A percentile compares a stretch with the other conserved stretches of the same genome.
These are phyloP conservation scores for Pistacia integerrima DNA, from an alignment of 345 rosid genomes.

Conservation along the genomic window DNA sequence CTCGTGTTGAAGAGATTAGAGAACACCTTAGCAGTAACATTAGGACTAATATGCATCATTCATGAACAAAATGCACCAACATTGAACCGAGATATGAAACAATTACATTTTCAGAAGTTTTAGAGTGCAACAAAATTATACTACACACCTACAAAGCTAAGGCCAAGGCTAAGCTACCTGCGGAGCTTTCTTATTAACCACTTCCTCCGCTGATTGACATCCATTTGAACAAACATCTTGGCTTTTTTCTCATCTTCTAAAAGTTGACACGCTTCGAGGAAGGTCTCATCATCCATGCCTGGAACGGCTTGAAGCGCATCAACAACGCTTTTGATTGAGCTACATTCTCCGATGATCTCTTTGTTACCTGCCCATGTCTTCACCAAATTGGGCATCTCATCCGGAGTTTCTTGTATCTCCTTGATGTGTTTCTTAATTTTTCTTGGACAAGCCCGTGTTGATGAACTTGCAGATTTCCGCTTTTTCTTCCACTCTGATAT, in stretches of 20 bases:
- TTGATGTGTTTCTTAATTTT: slow-evolving; percentile 27
- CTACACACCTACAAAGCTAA: not conserved
- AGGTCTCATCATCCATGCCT: slow-evolving; percentile 48
- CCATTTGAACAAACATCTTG: slow-evolving; percentile 43
- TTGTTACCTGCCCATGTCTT: not conserved
- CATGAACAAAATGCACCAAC: too few relatives aligned
- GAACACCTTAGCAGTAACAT: not conserved
- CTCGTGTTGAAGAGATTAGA: too few relatives aligned
- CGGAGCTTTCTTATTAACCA: slow-evolving; percentile 37
- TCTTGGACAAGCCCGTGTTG: slow-evolving; percentile 19
- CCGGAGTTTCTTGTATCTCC: slow-evolving; percentile 16
- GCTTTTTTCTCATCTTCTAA: slow-evolving; percentile 48
- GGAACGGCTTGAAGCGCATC: slow-evolving; percentile 52
- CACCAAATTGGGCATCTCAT: slow-evolving; percentile 5
- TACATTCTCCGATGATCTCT: slow-evolving; percentile 11
- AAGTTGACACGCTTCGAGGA: slow-evolving; percentile 50
- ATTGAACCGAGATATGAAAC: too few relatives aligned
- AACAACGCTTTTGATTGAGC: slow-evolving; percentile 45
- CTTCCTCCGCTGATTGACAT: slow-evolving; percentile 35
- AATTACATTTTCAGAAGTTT: not conserved
- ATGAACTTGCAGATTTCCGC: slow-evolving; percentile 28
- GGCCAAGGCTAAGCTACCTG: slow-evolving; percentile 6
- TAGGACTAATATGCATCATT: not conserved
- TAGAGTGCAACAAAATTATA: not conserved
- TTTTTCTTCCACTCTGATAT: slow-evolving; percentile 25